Conservation (phyloP, 1,139 yeast genomes). For the Diutina catenulata region DNA sequence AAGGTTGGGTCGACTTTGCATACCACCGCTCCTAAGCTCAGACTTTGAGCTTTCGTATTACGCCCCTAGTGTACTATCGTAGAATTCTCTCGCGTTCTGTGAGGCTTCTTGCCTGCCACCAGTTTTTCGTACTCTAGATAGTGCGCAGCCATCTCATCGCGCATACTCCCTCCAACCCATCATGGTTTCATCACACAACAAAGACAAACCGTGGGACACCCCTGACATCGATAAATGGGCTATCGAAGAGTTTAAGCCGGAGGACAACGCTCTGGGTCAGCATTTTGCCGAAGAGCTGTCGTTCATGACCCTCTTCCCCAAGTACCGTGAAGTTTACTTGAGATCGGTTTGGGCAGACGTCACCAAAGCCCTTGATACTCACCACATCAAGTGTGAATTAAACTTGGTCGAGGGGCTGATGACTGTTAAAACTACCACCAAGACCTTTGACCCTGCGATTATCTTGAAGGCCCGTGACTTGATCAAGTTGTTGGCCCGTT, state of each 20-base stretch:
- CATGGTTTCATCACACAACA: conserved; percentile 89
- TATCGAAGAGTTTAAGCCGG: conserved; percentile 71
- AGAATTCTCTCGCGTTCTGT: too few relatives aligned
- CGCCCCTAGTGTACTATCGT: too few relatives aligned
- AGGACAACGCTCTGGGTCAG: conserved; percentile 69
- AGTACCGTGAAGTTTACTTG: conserved; percentile 85
- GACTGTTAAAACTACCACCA: conserved; percentile 93
- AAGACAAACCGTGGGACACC: conserved; percentile 97
- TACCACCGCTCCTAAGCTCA: too few relatives aligned
- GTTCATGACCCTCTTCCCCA: conserved; percentile 91
- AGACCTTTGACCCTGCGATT: conserved; percentile 91
- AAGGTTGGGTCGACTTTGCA: too few relatives aligned
- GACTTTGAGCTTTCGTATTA: too few relatives aligned
- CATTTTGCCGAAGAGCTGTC: conserved; percentile 92
- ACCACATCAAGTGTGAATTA: conserved; percentile 68
- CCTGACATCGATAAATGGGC: conserved; percentile 93
- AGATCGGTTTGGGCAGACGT: conserved; percentile 92
- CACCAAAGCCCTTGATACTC: conserved; percentile 62
- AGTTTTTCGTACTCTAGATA: too few relatives aligned
- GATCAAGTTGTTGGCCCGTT: conserved; percentile 85
- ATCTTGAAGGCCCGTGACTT: conserved; percentile 91
- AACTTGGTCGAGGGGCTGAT: conserved; percentile 94
- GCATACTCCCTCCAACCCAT: too few relatives aligned
- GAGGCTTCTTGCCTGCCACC: too few relatives aligned
- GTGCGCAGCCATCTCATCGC: conserved; percentile 5